A percentile compares a stretch with the other conserved stretches of the same genome.
Conservation (phyloP, 257 asterid species). For the Paraleonurus japonicus region DNA sequence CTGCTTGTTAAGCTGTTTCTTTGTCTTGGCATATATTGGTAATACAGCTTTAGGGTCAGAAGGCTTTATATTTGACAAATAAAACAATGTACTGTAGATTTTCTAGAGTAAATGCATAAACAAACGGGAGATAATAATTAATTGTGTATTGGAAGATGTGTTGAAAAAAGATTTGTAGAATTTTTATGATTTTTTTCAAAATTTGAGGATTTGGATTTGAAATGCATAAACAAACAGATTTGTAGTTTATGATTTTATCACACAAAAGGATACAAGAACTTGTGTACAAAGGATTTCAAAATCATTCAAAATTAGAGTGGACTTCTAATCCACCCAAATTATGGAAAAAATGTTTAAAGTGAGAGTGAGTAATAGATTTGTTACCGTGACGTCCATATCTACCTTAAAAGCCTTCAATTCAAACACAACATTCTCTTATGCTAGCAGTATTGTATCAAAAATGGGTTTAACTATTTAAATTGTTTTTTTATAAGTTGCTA, state of each 20-base stretch:
- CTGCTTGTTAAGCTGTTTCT: constrained; percentile 13
- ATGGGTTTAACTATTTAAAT: neutral
- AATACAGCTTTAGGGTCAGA: neutral
- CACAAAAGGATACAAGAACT: neutral
- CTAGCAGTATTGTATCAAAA: neutral
- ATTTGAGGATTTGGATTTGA: no score
- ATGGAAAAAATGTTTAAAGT: neutral
- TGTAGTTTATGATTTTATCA: neutral
- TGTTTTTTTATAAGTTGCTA: neutral
- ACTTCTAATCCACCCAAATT: neutral
- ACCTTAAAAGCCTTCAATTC: neutral
- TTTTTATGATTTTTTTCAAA: no score
- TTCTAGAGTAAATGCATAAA: no score
- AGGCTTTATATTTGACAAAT: no score
- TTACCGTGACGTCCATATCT: neutral
- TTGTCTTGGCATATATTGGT: neutral
- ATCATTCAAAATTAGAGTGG: neutral
- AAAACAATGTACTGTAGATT: no score
- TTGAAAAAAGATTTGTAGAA: no score
- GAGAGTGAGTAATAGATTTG: neutral
- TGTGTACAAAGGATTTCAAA: neutral
- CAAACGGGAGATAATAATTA: no score
- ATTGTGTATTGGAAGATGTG: no score
- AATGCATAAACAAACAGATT: no score
- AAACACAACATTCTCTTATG: neutral